These are phyloP conservation scores for Salvia splendens DNA, from an alignment of 257 asterid species.

Conservation along the genomic window DNA sequence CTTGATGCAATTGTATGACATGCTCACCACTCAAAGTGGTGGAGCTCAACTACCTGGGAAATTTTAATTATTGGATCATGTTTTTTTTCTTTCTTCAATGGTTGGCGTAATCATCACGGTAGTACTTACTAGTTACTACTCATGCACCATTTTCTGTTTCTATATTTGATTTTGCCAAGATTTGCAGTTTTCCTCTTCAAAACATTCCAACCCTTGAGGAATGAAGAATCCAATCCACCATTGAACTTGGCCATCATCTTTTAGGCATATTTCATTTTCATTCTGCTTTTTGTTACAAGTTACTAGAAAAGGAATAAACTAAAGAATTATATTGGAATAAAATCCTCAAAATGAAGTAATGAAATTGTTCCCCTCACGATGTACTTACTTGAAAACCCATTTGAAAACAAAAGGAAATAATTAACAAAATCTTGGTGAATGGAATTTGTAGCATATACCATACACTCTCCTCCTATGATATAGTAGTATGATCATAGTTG, in stretches of 20 bases:
- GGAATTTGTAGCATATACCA: too few species aligned
- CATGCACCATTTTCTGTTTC: conserved; percentile 13
- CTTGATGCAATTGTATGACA: conserved; percentile 19
- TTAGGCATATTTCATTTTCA: conserved; percentile 8
- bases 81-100: conserved; percentile 1
- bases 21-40: conserved; percentile 17
- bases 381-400: not conserved
- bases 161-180: conserved; percentile 17
- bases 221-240: conserved; percentile 15
- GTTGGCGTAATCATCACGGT: conserved; percentile 39
- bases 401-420: conserved; percentile 9
- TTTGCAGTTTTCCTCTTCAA: too few species aligned
- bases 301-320: not conserved
- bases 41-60: not conserved
- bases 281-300: conserved; percentile 17
- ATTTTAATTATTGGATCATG: not conserved
- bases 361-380: conserved; percentile 14
- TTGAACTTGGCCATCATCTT: conserved; percentile 12
- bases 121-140: conserved; percentile 13
- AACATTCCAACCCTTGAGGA: not conserved
- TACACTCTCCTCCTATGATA: too few species aligned
- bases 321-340: conserved; percentile 20
- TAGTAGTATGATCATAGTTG: too few species aligned
- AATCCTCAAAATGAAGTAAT: conserved; percentile 19
- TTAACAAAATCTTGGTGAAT: too few species aligned